A percentile compares a stretch with the other conserved stretches of the same genome.
Evolutionary conservation across 352 stramenopile genomes (phyloP).

Genomic region (Aphanomyces invadans): DNA sequence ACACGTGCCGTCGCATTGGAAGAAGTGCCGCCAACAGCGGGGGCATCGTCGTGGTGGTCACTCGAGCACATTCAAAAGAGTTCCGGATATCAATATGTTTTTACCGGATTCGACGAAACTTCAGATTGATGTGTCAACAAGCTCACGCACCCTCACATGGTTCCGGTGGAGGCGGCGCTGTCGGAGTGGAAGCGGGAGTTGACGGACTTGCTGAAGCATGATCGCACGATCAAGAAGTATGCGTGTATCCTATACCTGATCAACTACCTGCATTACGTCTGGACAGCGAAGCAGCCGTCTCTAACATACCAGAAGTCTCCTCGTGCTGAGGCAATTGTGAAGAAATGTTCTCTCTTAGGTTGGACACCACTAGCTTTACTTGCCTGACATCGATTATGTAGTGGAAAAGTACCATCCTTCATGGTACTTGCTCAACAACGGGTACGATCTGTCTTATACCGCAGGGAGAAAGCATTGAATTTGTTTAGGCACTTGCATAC

Average conservation of each 20-base stretch:
- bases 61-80: too few species aligned
- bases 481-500: conserved; percentile 19
- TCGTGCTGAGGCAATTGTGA: background rate
- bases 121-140: too few species aligned
- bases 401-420: conserved; percentile 13
- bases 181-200: background rate
- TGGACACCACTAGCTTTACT: background rate
- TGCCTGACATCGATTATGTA: background rate
- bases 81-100: too few species aligned
- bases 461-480: too few species aligned
- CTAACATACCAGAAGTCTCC: background rate
- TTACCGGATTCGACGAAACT: too few species aligned
- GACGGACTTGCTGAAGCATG: background rate
- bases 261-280: conserved; percentile 4
- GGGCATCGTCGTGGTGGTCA: background rate
- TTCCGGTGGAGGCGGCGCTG: background rate
- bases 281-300: background rate
- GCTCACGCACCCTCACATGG: too few species aligned
- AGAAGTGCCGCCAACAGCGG: background rate
- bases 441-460: background rate
- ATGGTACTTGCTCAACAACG: conserved; percentile 19
- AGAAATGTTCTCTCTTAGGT: conserved; percentile 10
- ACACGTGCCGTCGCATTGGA: background rate
- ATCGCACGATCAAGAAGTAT: conserved; percentile 10
- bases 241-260: background rate